These are phyloP conservation scores for Penicillium brasilianum DNA, from an alignment of 2,329 filamentous ascomycete species.

Conservation along the genomic window DNA sequence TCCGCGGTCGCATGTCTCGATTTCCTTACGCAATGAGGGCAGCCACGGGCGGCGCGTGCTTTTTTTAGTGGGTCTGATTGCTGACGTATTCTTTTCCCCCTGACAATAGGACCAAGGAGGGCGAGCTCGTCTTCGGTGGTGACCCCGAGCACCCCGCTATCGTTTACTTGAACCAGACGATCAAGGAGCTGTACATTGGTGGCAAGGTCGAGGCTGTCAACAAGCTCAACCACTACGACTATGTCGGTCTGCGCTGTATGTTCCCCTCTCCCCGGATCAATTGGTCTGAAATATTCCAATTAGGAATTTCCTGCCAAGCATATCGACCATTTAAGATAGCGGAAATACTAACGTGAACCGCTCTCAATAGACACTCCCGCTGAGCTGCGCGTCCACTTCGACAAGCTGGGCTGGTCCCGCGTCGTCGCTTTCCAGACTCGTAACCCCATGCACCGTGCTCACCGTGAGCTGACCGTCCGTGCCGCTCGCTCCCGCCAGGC, in stretches of 20 bases:
- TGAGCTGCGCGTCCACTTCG: slow-evolving; percentile 93
- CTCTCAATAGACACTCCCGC: slow-evolving; percentile 76
- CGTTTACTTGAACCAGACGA: slow-evolving; percentile 81
- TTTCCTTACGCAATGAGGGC: slow-evolving; percentile 21
- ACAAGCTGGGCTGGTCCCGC: slow-evolving; percentile 98
- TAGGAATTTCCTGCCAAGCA: neutral
- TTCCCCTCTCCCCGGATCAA: slow-evolving; percentile 15
- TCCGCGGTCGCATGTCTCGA: slow-evolving; percentile 13
- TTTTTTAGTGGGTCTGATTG: slow-evolving; percentile 29
- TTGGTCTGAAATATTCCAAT: too few species aligned
- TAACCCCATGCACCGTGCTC: slow-evolving; percentile 99
- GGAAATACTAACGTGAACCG: slow-evolving; percentile 8
- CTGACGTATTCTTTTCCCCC: slow-evolving; percentile 34
- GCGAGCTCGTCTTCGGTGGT: slow-evolving; percentile 91
- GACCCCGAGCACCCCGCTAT: slow-evolving; percentile 91
- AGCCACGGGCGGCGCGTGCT: slow-evolving; percentile 20
- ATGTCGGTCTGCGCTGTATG: slow-evolving; percentile 91
- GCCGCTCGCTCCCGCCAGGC: slow-evolving; percentile 94
- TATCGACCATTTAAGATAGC: neutral
- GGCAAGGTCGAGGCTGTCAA: slow-evolving; percentile 96
- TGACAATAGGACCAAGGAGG: slow-evolving; percentile 74
- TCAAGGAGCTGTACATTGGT: slow-evolving; percentile 88
- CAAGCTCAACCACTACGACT: slow-evolving; percentile 97
- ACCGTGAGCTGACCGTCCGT: slow-evolving; percentile 95
- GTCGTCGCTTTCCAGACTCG: slow-evolving; percentile 99